Conservation (phyloP, 306 rosid genomes). For the Sphenostylis stenocarpa region DNA sequence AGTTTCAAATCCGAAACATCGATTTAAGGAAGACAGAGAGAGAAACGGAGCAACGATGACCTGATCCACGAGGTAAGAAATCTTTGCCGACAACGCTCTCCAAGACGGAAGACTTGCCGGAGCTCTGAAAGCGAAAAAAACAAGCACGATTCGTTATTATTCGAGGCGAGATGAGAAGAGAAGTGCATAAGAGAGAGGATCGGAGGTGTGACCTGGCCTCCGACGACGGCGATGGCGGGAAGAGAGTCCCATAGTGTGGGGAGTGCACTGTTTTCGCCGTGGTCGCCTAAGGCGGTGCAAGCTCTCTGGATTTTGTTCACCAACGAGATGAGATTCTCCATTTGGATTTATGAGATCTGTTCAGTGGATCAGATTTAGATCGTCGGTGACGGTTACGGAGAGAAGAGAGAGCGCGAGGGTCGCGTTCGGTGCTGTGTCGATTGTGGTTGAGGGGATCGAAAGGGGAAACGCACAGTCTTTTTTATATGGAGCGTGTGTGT, state of each 20-base stretch:
- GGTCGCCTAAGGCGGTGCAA: slow-evolving; percentile 94
- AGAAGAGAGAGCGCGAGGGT: not conserved
- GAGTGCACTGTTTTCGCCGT: slow-evolving; percentile 85
- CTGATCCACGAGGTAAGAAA: slow-evolving; percentile 98
- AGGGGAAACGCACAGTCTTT: slow-evolving; percentile 13
- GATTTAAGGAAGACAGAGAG: not conserved
- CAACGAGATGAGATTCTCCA: slow-evolving; percentile 82
- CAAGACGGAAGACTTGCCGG: slow-evolving; percentile 92
- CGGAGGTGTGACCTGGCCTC: slow-evolving; percentile 72
- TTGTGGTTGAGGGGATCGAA: slow-evolving; percentile 10
- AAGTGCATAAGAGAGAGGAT: slow-evolving; percentile 38
- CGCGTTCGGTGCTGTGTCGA: slow-evolving; percentile 26
- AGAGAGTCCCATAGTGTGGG: slow-evolving; percentile 97
- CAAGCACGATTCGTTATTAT: not conserved
- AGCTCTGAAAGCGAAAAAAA: slow-evolving; percentile 62
- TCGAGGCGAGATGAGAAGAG: not conserved
- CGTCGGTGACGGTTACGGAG: slow-evolving; percentile 31
- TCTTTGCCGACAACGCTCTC: slow-evolving; percentile 98
- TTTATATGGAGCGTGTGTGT: slow-evolving; percentile 1
- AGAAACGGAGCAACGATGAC: slow-evolving; percentile 32
- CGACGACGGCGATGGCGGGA: slow-evolving; percentile 95
- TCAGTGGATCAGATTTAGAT: not conserved
- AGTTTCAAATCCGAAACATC: slow-evolving; percentile 4
- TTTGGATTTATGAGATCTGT: slow-evolving; percentile 34
- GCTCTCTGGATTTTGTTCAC: slow-evolving; percentile 98